Conservation (phyloP, 2,329 filamentous ascomycete genomes). For the Pyrenophora teres region DNA sequence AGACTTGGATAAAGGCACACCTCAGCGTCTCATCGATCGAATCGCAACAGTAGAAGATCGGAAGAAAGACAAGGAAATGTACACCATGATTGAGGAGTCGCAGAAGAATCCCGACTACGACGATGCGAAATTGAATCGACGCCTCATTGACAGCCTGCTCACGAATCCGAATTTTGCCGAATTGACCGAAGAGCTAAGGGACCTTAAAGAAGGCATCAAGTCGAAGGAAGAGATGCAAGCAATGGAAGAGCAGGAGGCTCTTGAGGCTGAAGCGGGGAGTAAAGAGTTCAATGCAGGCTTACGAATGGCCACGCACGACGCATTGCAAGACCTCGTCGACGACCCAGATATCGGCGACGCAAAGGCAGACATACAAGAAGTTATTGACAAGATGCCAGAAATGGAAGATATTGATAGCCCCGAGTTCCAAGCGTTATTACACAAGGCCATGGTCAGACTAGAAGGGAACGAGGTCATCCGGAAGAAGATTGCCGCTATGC, state of each 20-base stretch:
- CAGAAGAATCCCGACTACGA: conserved; percentile 37
- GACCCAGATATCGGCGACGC: conserved; percentile 35
- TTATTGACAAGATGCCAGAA: conserved; percentile 31
- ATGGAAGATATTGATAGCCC: conserved; percentile 23
- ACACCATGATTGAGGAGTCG: conserved; percentile 31
- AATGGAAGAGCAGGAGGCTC: conserved; percentile 14
- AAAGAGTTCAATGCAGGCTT: conserved; percentile 23
- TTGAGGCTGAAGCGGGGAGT: conserved; percentile 19
- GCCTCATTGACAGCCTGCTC: conserved; percentile 37
- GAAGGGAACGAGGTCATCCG: conserved; percentile 25
- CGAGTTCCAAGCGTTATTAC: conserved; percentile 28
- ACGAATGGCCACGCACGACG: conserved; percentile 26
- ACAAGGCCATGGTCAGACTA: conserved; percentile 30
- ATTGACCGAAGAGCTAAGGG: conserved; percentile 32
- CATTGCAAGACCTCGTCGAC: conserved; percentile 32
- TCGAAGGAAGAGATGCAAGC: conserved; percentile 21
- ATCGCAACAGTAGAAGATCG: conserved; percentile 34
- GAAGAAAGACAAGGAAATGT: conserved; percentile 26
- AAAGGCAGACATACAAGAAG: conserved; percentile 27
- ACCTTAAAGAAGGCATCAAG: conserved; percentile 32
- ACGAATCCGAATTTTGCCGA: conserved; percentile 37
- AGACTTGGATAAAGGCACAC: conserved; percentile 30
- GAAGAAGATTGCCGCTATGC: conserved; percentile 24
- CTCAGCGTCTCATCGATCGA: conserved; percentile 28
- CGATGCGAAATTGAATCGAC: conserved; percentile 29